Percentiles rank a stretch among this genome's conserved stretches.
These are phyloP conservation scores for Aechmea fasciata DNA, from an alignment of 176 grass and related monocot genomes.

Conservation along the genomic window DNA sequence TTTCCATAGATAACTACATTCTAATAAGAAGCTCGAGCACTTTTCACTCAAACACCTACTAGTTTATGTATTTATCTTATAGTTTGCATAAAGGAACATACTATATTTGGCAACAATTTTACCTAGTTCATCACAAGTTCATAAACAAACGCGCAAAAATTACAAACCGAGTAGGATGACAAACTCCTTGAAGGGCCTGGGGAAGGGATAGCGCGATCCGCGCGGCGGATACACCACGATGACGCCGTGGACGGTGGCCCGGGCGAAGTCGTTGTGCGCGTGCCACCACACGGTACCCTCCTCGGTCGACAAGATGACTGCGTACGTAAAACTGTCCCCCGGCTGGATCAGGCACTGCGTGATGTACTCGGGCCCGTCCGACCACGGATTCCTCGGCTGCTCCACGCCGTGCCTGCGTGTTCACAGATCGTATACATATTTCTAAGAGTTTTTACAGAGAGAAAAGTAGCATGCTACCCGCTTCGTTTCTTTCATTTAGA, in stretches of 20 bases:
- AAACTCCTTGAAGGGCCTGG: neutral
- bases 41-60: no score
- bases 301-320: neutral
- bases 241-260: slow-evolving; percentile 9
- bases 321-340: slow-evolving; percentile 1
- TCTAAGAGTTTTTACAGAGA: neutral
- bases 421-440: neutral
- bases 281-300: slow-evolving; percentile 16
- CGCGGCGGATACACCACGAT: neutral
- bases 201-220: neutral
- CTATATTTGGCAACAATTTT: no score
- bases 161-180: slow-evolving; percentile 7
- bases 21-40: no score
- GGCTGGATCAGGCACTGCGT: slow-evolving; percentile 2
- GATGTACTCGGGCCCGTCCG: slow-evolving; percentile 3
- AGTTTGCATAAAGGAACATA: neutral
- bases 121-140: neutral
- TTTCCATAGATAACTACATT: no score
- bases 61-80: neutral
- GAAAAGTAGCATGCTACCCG: no score
- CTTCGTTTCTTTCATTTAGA: no score
- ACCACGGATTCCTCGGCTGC: slow-evolving; percentile 16
- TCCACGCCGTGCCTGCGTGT: slow-evolving; percentile 9
- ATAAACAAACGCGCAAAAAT: neutral
- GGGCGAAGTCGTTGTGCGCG: slow-evolving; percentile 1